Evolutionary conservation across 495 filamentous ascomycete genomes (phyloP).

Genomic region (Penicillium samsonianum): DNA sequence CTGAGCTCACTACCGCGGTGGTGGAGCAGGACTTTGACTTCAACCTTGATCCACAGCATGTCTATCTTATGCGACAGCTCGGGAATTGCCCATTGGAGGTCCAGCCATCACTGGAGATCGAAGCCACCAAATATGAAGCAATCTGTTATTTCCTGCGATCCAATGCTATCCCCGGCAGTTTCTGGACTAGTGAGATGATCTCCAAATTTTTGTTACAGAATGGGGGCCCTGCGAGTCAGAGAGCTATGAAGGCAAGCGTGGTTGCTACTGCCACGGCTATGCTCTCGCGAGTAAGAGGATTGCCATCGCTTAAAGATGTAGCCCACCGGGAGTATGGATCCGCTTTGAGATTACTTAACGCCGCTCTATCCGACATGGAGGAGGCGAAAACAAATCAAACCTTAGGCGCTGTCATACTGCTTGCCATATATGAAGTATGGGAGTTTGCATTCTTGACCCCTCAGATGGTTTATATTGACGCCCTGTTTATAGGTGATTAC

Average conservation of each 20-base stretch:
- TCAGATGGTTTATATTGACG: constrained; percentile 8
- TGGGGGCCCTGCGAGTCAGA: constrained; percentile 24
- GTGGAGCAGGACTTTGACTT: constrained; percentile 24
- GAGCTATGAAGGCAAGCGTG: constrained; percentile 48
- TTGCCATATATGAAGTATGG: constrained; percentile 53
- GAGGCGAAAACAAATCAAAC: constrained; percentile 62
- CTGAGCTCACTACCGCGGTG: constrained; percentile 1
- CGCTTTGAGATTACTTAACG: constrained; percentile 51
- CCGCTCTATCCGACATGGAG: constrained; percentile 52
- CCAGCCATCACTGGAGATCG: constrained; percentile 26
- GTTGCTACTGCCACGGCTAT: constrained; percentile 54
- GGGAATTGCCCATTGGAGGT: constrained; percentile 23
- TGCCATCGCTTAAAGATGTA: constrained; percentile 34
- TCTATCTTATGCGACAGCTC: constrained; percentile 6
- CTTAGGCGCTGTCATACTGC: constrained; percentile 60
- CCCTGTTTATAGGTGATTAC: constrained; percentile 45
- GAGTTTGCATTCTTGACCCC: neutral
- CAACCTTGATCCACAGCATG: constrained; percentile 22
- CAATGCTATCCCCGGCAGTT: constrained; percentile 39
- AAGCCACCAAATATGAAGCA: constrained; percentile 39
- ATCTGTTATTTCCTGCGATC: constrained; percentile 47
- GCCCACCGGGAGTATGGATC: constrained; percentile 51
- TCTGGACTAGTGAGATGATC: constrained; percentile 34
- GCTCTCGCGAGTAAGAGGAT: constrained; percentile 44
- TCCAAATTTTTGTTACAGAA: constrained; percentile 27